Evolutionary conservation across 805 yeast genomes (phyloP), one percentile per base, ranked within the genome.

Genomic region (Barnettozyma populi): DNA sequence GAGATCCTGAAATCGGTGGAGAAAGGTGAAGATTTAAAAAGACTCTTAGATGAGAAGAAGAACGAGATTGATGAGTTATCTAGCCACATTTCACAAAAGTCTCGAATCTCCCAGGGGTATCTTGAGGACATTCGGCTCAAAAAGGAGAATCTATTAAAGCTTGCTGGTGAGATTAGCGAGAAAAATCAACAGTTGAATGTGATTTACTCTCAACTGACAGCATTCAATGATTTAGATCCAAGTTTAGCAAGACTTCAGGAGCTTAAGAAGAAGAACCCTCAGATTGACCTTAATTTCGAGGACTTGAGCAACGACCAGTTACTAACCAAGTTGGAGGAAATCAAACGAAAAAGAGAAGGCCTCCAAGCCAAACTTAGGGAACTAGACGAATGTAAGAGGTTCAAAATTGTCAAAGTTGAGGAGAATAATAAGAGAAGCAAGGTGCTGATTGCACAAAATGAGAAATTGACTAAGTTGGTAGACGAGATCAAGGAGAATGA

Each of bases 1-100:
- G 75, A 71, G 21, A 63, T 71, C 10, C 57, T 61, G 46, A 55
- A 56, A 18, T 56, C 66, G 7, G 60, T 60, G 40, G 56, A 62
- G 32, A 50, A 59, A 42, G 57, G 60, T 32, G 57, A 54, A 39
- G 58, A 52, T 19, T 52, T 65, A 39, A 67, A 66, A 47, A 40
- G 21, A 2, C 58, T 59, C 13, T 55, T 70, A 23, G 60, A 66
- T 24, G 56, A 52, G 11, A 53, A 61, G 19, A 50, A 53, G 11
- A 31, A 16, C 2, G 39, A 43, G 43, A 59, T 52, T 43, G 52
- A 53, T 6, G 21, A 48, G 14, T 14, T 52, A 2, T 43, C 46
- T 1, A 13, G 20, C n/a, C 24, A 38, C 2, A 48, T 52, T 19
- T 10, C 19, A 2, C n/a, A 21, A 6, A 35, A 35, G 11, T 19